Conservation (phyloP, 208 protist species). For the Crithidia mellificae region DNA sequence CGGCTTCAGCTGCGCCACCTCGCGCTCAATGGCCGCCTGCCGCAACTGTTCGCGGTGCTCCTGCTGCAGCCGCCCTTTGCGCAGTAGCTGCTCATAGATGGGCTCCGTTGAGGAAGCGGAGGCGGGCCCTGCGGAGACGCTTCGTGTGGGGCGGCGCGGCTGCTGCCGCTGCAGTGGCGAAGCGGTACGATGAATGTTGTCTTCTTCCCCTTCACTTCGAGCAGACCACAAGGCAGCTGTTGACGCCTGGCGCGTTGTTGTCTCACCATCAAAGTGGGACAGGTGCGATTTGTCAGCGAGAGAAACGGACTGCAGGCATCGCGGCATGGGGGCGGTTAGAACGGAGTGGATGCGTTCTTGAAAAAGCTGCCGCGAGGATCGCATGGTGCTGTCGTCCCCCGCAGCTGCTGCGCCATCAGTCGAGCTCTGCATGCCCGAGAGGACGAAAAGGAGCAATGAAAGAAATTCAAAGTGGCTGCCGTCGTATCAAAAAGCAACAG, state of each 20-base stretch:
- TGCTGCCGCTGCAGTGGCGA: not conserved
- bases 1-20: conserved; percentile 46
- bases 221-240: no score
- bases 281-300: not conserved
- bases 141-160: no score
- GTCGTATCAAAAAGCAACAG: no score
- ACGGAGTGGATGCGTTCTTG: conserved; percentile 39
- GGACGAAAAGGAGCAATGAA: no score
- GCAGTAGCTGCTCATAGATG: conserved; percentile 73
- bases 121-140: not conserved
- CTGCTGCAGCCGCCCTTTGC: conserved; percentile 55
- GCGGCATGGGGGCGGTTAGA: conserved; percentile 49
- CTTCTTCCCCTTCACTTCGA: no score
- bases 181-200: not conserved
- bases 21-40: conserved; percentile 43
- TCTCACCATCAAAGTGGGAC: not conserved
- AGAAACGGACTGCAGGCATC: conserved; percentile 33
- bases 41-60: conserved; percentile 46
- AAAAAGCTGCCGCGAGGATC: conserved; percentile 20
- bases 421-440: not conserved
- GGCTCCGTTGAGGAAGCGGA: conserved; percentile 12
- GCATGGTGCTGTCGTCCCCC: not conserved
- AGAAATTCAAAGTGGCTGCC: no score
- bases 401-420: not conserved
- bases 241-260: not conserved